Conservation (phyloP, 441 rosid genomes). For the Melastoma candidum region DNA sequence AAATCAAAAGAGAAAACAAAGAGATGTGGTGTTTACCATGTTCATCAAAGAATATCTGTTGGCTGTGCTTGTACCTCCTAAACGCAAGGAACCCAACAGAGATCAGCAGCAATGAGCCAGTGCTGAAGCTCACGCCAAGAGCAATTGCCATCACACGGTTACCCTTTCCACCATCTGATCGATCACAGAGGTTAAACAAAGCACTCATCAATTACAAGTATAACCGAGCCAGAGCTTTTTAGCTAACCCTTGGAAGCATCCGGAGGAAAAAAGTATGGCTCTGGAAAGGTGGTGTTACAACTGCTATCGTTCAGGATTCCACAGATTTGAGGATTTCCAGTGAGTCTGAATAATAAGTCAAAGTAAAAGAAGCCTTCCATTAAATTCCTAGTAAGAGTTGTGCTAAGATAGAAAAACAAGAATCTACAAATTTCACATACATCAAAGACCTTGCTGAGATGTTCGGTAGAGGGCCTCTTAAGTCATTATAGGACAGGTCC, state of each 20-base stretch:
- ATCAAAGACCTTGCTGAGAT: conserved; percentile 6
- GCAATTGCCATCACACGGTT: conserved; percentile 6
- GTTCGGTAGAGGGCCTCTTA: conserved; percentile 3
- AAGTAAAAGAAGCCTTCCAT: conserved; percentile 7
- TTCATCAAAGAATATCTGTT: conserved; percentile 56
- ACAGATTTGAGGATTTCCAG: conserved; percentile 5
- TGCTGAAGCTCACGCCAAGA: conserved; percentile 3
- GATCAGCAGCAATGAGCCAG: conserved; percentile 3
- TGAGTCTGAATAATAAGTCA: conserved; percentile 10
- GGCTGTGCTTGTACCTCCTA: conserved; percentile 4
- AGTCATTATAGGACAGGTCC: conserved; percentile 6
- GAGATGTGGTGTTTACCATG: conserved; percentile 42
- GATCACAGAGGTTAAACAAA: background rate
- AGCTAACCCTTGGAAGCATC: conserved; percentile 45
- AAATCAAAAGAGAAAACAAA: background rate
- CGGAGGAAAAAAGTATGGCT: conserved; percentile 14
- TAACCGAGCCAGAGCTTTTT: no score
- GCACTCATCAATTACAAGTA: no score
- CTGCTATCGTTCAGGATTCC: background rate
- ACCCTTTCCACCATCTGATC: conserved; percentile 3
- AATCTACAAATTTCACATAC: background rate
- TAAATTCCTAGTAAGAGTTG: background rate
- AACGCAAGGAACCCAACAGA: conserved; percentile 1
- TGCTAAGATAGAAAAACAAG: background rate
- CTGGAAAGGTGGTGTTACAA: conserved; percentile 5